Base-by-base conservation (phyloP, 2,329 filamentous ascomycete species). In the Phaeophleospora eucalypticola region DNA sequence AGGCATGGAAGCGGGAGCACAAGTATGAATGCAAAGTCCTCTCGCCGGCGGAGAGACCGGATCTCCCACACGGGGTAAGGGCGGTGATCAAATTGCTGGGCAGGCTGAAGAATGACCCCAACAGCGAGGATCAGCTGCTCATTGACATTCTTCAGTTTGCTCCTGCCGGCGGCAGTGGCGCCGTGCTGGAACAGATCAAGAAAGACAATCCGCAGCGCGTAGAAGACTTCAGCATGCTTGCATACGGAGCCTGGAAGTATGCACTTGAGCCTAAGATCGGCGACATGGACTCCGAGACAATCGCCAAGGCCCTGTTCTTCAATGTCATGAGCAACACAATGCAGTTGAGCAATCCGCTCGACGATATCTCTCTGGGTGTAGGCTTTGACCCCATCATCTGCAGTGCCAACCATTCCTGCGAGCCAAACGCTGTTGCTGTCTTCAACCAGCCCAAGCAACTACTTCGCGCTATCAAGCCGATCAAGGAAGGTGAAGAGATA, bases 331-430 rank as follows among this genome's bases (percentile, higher is more conserved):
- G 78, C 39, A 84, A 84, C 55, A 74, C 76, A 2, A 68, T 82
- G 47, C 80, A 79, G 6, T 65, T 84, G 2, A 75, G 77, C 15
- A 79, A 72, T 2, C 71, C 75, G 3, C 69, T 74, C 14, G 73
- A 77, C 39, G 80, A 82, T 53, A 56, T 49, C 1, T 74, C 77
- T 1, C 65, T 84, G 17, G 82, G 82, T 2, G 65, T 82, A n/a
- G 75, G 75, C 29, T 59, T 83, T 14, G 77, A 83, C 50, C 77
- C 79, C 0, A 67, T 72, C 15, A 68, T 77, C 2, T 71, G 76
- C 20, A 65, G 74, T 14, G 69, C 80, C 36, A 84, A 84, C 51
- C 82, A 85, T 59, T 82, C 78, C 36, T 84, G 82, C 58, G 70
- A 75, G 18, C 78, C 79, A 3, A 84, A 84, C 53, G 73, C 77